Percentiles rank a stretch among this genome's conserved stretches.
phyloP scores from a whole-genome alignment of 129 eudicot genomes.

The Flaveria sonorensis region DNA sequence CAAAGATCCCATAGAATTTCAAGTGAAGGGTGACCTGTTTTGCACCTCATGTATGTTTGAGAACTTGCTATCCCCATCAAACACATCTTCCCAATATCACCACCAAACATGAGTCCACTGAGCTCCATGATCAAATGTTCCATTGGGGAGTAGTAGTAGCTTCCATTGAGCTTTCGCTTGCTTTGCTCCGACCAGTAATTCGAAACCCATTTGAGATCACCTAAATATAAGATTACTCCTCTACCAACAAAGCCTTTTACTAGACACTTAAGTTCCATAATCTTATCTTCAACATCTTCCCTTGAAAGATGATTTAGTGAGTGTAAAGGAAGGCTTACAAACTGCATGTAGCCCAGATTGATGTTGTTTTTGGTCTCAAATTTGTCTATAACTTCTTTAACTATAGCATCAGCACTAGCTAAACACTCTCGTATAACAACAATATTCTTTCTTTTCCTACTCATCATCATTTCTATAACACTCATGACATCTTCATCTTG shows the following conservation, averaged over 20 bases:
- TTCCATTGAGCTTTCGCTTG: constrained; percentile 41
- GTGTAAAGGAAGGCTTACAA: constrained; percentile 73
- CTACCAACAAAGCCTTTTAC: constrained; percentile 59
- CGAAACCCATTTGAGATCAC: constrained; percentile 84
- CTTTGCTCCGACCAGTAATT: constrained; percentile 66
- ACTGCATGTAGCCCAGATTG: constrained; percentile 57
- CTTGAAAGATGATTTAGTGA: constrained; percentile 53
- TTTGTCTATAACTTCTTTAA: constrained; percentile 61
- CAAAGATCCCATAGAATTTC: constrained; percentile 78
- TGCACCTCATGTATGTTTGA: constrained; percentile 65
- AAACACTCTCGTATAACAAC: constrained; percentile 65
- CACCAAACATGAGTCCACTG: constrained; percentile 59
- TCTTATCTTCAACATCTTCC: constrained; percentile 64
- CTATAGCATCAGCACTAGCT: constrained; percentile 59
- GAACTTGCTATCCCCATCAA: constrained; percentile 72
- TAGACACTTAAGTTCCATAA: constrained; percentile 68
- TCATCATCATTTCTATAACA: constrained; percentile 65
- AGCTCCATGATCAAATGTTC: constrained; percentile 83
- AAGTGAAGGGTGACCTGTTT: constrained; percentile 72
- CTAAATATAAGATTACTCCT: constrained; percentile 77
- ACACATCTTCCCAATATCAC: constrained; percentile 63
- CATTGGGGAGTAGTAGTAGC: constrained; percentile 56
- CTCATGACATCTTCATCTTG: constrained; percentile 60
- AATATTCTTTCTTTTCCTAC: constrained; percentile 56
- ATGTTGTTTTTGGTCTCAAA: constrained; percentile 58